Percentiles rank a stretch among this genome's conserved stretches.
Evolutionary conservation across 192 early-diverging fungal genomes (phyloP).

Genomic region (Coemansia sp.): DNA sequence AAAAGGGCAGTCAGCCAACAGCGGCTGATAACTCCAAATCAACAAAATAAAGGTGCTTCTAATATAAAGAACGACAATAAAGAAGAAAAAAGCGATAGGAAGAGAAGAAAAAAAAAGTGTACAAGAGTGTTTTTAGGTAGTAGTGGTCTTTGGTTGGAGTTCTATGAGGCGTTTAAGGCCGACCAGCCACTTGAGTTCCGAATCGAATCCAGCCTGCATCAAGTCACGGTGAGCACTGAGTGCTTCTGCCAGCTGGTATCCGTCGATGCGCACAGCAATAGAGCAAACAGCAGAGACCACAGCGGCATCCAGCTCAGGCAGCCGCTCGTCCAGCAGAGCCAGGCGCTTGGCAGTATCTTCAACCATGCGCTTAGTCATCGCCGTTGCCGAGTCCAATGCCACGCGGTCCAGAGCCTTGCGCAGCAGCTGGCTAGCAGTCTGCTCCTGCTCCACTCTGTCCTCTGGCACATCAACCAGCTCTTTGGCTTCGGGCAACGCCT

Average conservation of each 20-base stretch:
- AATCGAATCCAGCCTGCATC: constrained; percentile 37
- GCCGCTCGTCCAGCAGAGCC: constrained; percentile 26
- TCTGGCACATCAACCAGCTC: constrained; percentile 22
- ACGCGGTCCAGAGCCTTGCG: constrained; percentile 11
- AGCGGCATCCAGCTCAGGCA: constrained; percentile 23
- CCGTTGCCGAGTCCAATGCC: not conserved
- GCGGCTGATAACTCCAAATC: not conserved
- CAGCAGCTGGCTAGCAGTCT: constrained; percentile 1
- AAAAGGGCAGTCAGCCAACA: not conserved
- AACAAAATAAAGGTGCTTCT: constrained; percentile 6
- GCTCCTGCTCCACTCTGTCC: constrained; percentile 12
- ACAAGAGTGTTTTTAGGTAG: not conserved
- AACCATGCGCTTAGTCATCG: constrained; percentile 32
- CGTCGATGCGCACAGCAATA: constrained; percentile 30
- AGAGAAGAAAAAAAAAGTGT: not conserved
- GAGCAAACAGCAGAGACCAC: constrained; percentile 17
- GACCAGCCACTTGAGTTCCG: constrained; percentile 53
- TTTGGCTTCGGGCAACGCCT: constrained; percentile 9
- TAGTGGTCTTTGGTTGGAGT: constrained; percentile 24
- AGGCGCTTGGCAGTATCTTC: constrained; percentile 41
- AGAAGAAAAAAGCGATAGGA: not conserved
- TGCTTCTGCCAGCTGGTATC: constrained; percentile 18
- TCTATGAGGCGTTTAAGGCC: constrained; percentile 55
- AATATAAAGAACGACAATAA: not conserved
- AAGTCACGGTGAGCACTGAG: constrained; percentile 24